These are phyloP conservation scores for Eucalyptus polybractea DNA, from an alignment of 345 rosid species.

Conservation along the genomic window DNA sequence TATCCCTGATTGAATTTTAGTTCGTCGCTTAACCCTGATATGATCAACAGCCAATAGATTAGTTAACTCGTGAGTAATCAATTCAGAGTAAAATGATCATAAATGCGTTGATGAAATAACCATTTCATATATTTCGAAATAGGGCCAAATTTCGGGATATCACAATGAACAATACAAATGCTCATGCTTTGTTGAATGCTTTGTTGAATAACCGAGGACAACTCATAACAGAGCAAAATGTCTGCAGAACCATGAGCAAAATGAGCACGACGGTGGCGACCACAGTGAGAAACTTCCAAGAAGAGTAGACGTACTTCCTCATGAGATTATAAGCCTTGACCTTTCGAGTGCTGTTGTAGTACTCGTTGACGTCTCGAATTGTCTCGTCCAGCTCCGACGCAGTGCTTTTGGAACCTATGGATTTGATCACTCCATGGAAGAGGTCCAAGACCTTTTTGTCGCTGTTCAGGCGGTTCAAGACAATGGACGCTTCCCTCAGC, in stretches of 20 bases:
- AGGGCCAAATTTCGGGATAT: no score
- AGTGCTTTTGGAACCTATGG: background rate
- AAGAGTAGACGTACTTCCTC: background rate
- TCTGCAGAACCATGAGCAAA: background rate
- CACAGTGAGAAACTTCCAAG: background rate
- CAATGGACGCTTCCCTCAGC: background rate
- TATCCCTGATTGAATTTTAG: no score
- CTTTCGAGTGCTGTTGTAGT: background rate
- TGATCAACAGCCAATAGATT: fast-evolving
- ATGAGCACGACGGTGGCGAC: background rate
- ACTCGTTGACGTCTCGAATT: background rate
- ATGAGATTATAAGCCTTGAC: background rate
- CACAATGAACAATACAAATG: background rate
- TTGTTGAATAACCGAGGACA: background rate
- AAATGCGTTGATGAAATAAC: no score
- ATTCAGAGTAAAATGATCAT: fast-evolving
- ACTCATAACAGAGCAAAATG: background rate
- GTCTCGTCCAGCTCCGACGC: background rate
- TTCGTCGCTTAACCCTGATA: no score
- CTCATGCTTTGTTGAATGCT: background rate
- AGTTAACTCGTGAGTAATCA: no score
- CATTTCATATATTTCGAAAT: no score
- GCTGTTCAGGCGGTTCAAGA: background rate
- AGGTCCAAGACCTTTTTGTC: background rate
- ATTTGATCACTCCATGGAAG: background rate